Percentiles rank a stretch among this genome's conserved stretches.
Conservation (phyloP, 2,329 filamentous ascomycete species). For the Xylariomycetidae sp. region DNA sequence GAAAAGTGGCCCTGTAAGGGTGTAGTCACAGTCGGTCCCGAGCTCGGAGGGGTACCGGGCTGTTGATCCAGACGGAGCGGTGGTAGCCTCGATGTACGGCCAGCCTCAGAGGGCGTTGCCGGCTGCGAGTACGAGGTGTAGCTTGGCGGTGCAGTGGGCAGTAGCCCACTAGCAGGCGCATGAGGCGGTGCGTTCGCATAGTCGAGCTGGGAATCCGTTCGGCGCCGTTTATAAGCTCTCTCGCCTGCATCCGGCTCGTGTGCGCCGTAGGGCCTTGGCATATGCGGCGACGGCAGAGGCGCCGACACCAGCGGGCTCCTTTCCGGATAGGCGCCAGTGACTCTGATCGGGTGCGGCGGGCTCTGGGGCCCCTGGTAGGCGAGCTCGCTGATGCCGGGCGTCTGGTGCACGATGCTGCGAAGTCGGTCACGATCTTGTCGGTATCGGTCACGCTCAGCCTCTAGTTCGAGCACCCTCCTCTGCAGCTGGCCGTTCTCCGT, state of each 20-base stretch:
- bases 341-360: constrained; percentile 39
- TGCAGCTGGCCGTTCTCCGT: constrained; percentile 61
- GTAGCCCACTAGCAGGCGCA: constrained; percentile 29
- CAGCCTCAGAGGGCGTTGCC: constrained; percentile 21
- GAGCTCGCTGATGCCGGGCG: constrained; percentile 48
- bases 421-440: constrained; percentile 67
- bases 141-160: constrained; percentile 27
- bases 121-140: constrained; percentile 30
- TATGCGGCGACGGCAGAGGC: constrained; percentile 15
- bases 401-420: constrained; percentile 56
- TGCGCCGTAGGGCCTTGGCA: constrained; percentile 26
- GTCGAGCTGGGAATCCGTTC: constrained; percentile 42
- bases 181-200: constrained; percentile 34
- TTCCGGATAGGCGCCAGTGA: constrained; percentile 31
- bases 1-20: constrained; percentile 21
- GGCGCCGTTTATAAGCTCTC: constrained; percentile 38
- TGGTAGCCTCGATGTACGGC: constrained; percentile 38
- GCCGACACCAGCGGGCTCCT: constrained; percentile 29
- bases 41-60: constrained; percentile 16
- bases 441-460: constrained; percentile 64
- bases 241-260: constrained; percentile 40
- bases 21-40: constrained; percentile 7
- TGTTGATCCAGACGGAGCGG: constrained; percentile 42
- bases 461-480: constrained; percentile 43
- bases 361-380: constrained; percentile 47